Evolutionary conservation across 352 stramenopile genomes (phyloP).

Genomic region (Thalassiosira hispida): DNA sequence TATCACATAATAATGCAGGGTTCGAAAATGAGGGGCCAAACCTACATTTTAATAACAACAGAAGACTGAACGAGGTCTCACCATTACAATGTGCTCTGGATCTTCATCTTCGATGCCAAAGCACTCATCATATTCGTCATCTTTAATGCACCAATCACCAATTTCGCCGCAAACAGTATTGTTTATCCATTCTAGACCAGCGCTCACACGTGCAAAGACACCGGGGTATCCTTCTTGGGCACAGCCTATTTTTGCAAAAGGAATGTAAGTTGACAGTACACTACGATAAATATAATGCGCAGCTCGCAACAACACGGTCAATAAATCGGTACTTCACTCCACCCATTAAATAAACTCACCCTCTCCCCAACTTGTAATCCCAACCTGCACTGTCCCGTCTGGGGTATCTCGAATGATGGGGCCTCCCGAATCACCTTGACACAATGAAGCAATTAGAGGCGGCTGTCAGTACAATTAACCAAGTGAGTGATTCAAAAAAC

Average conservation of each 20-base stretch:
- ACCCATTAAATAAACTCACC: too few relatives aligned
- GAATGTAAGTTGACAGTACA: too few relatives aligned
- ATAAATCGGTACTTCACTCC: too few relatives aligned
- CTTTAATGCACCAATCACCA: background rate
- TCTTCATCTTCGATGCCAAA: background rate
- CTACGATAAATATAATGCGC: too few relatives aligned
- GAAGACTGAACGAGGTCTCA: background rate
- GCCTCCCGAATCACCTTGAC: slow-evolving; percentile 6
- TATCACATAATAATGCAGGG: background rate
- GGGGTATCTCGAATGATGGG: background rate
- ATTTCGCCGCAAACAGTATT: slow-evolving; percentile 3
- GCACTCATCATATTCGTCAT: background rate
- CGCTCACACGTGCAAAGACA: slow-evolving; percentile 11
- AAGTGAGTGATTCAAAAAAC: too few relatives aligned
- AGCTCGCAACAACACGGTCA: too few relatives aligned
- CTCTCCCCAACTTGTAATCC: slow-evolving; percentile 5
- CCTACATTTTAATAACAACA: too few relatives aligned
- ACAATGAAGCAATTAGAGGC: too few relatives aligned
- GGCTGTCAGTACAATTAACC: too few relatives aligned
- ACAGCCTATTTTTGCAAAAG: background rate
- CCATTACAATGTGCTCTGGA: background rate
- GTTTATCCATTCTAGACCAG: slow-evolving; percentile 9
- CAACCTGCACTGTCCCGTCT: slow-evolving; percentile 10
- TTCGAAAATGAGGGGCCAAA: background rate
- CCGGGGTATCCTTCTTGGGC: background rate